phyloP scores from a whole-genome alignment of 345 rosid species.

The Camelina neglecta region DNA sequence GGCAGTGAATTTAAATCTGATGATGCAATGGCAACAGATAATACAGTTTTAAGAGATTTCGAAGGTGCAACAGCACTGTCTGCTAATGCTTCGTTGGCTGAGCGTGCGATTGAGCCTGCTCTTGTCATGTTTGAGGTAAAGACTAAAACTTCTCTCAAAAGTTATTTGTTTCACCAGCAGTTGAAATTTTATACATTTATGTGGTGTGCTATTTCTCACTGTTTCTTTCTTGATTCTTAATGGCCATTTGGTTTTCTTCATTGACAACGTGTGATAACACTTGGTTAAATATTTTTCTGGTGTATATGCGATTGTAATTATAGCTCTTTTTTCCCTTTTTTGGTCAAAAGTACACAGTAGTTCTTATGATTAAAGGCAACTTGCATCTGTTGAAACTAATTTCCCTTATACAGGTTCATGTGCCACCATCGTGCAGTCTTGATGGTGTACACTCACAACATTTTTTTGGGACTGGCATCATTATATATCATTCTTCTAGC shows the following conservation, averaged over 20 bases:
- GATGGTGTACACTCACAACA: slow-evolving; percentile 89
- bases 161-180: slow-evolving; percentile 9
- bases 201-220: slow-evolving; percentile 11
- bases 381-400: slow-evolving; percentile 34
- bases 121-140: slow-evolving; percentile 97
- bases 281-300: slow-evolving; percentile 11
- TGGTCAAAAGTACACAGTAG: background rate
- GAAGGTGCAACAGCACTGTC: slow-evolving; percentile 53
- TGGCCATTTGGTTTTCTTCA: background rate
- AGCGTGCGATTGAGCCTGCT: slow-evolving; percentile 85
- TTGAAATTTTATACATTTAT: background rate
- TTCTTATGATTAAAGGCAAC: slow-evolving; percentile 25
- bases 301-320: background rate
- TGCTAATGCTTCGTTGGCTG: slow-evolving; percentile 79
- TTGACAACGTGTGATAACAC: background rate
- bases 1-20: slow-evolving; percentile 58
- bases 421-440: slow-evolving; percentile 90
- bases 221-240: slow-evolving; percentile 16
- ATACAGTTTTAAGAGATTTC: slow-evolving; percentile 51
- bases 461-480: slow-evolving; percentile 88
- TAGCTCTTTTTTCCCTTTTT: background rate
- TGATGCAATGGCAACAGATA: slow-evolving; percentile 53
- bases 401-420: slow-evolving; percentile 73
- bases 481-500: slow-evolving; percentile 79
- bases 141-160: slow-evolving; percentile 8